Conservation (phyloP, 2,329 filamentous ascomycete genomes). For the Chrysoporthe puriensis region DNA sequence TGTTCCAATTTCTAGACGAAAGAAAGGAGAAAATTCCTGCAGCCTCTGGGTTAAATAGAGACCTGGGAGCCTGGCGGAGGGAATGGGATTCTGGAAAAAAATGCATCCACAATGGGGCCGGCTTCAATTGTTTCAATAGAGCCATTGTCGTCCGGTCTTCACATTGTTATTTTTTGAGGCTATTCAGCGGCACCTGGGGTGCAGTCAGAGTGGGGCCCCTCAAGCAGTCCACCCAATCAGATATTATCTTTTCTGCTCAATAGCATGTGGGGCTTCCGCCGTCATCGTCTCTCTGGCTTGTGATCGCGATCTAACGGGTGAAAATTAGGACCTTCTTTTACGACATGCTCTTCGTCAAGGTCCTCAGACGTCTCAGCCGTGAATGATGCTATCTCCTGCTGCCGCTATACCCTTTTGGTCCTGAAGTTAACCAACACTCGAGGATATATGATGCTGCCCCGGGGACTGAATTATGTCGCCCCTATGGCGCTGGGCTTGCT, state of each 20-base stretch:
- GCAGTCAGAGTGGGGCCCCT: background rate
- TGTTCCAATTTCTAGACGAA: background rate
- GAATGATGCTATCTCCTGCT: background rate
- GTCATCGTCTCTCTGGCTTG: constrained; percentile 17
- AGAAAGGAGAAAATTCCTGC: constrained; percentile 1
- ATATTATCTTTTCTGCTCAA: background rate
- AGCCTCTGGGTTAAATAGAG: background rate
- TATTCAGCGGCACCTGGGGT: constrained; percentile 9
- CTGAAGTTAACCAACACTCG: too few relatives aligned
- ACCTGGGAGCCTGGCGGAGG: background rate
- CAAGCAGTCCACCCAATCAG: background rate
- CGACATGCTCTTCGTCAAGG: background rate
- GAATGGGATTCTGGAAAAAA: background rate
- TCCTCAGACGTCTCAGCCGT: background rate
- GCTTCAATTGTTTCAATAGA: background rate
- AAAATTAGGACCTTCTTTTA: constrained; percentile 1
- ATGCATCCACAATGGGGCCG: constrained; percentile 4
- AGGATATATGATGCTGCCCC: too few relatives aligned
- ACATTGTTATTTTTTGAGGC: constrained; percentile 11
- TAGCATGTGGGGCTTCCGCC: background rate
- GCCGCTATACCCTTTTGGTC: background rate
- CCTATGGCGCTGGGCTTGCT: too few relatives aligned
- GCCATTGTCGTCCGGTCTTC: background rate
- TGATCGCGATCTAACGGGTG: constrained; percentile 23
- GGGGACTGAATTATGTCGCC: too few relatives aligned